phyloP scores from a whole-genome alignment of 176 grass and related monocot species.

The Chrysopogon serrulatus region DNA sequence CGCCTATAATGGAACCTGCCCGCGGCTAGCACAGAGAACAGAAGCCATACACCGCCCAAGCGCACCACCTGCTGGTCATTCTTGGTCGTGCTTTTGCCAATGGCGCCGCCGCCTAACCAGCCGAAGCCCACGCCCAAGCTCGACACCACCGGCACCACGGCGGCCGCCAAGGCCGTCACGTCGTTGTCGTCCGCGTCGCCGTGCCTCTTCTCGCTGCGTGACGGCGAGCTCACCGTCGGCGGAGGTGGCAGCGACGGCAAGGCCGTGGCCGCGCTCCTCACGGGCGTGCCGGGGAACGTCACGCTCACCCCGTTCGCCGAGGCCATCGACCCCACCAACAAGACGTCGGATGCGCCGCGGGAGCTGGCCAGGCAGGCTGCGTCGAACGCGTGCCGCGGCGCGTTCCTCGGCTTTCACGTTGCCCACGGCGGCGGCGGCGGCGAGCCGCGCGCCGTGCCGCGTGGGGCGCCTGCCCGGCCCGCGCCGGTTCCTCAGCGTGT shows the following conservation, averaged over 20 bases:
- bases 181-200: background rate
- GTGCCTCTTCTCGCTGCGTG: constrained; percentile 34
- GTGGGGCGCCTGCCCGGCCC: constrained; percentile 30
- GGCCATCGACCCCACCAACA: background rate
- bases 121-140: background rate
- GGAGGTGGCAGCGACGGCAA: background rate
- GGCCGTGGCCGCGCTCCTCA: constrained; percentile 27
- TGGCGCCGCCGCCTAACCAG: constrained; percentile 21
- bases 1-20: too few species aligned
- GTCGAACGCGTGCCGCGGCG: background rate
- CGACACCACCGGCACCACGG: too few species aligned
- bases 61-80: too few species aligned
- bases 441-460: constrained; percentile 38
- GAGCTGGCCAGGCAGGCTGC: background rate
- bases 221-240: constrained; percentile 31
- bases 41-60: too few species aligned
- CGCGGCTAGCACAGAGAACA: too few species aligned
- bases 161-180: background rate
- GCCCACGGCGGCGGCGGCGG: background rate
- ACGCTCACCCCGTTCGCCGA: constrained; percentile 19
- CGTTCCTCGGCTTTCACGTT: constrained; percentile 77
- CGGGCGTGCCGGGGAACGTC: constrained; percentile 45
- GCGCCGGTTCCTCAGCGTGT: constrained; percentile 60
- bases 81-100: background rate
- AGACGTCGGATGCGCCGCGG: background rate